Conservation (phyloP, 176 grass and related monocot species). For the Avena sativa region DNA sequence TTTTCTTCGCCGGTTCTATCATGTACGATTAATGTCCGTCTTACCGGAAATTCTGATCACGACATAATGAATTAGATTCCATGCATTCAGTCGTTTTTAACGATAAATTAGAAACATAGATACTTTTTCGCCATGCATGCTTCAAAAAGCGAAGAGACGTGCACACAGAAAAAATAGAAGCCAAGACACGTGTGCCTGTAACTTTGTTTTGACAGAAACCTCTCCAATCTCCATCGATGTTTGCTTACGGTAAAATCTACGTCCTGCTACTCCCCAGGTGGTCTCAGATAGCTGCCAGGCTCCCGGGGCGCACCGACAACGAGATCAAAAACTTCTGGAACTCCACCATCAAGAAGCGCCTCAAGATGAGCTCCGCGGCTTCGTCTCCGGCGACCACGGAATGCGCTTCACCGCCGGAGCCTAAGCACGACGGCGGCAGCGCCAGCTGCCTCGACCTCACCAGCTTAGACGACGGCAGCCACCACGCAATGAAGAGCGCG, state of each 20-base stretch:
- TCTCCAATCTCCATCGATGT: slow-evolving; percentile 17
- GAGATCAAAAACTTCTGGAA: slow-evolving; percentile 99
- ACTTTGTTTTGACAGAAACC: slow-evolving; percentile 24
- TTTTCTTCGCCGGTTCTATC: slow-evolving; percentile 19
- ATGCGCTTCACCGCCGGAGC: slow-evolving; percentile 53
- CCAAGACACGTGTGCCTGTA: neutral
- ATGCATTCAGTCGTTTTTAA: neutral
- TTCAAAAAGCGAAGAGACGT: neutral
- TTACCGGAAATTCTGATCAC: slow-evolving; percentile 35
- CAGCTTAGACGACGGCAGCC: slow-evolving; percentile 38
- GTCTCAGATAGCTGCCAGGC: slow-evolving; percentile 91
- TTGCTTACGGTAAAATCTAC: slow-evolving; percentile 55
- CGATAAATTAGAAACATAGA: neutral
- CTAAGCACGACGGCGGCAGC: slow-evolving; percentile 41
- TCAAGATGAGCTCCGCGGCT: slow-evolving; percentile 56
- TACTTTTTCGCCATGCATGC: neutral
- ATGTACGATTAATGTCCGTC: neutral
- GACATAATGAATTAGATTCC: slow-evolving; percentile 25
- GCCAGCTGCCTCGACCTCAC: slow-evolving; percentile 39
- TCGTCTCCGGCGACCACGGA: slow-evolving; percentile 46
- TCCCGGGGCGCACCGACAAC: slow-evolving; percentile 93
- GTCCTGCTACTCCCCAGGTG: slow-evolving; percentile 58
- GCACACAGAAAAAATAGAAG: neutral
- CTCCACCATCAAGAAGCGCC: slow-evolving; percentile 95
- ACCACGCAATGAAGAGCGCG: slow-evolving; percentile 37